These are phyloP conservation scores for Diutina mesorugosa DNA, from an alignment of 1,139 yeast genomes.

Conservation along the genomic window DNA sequence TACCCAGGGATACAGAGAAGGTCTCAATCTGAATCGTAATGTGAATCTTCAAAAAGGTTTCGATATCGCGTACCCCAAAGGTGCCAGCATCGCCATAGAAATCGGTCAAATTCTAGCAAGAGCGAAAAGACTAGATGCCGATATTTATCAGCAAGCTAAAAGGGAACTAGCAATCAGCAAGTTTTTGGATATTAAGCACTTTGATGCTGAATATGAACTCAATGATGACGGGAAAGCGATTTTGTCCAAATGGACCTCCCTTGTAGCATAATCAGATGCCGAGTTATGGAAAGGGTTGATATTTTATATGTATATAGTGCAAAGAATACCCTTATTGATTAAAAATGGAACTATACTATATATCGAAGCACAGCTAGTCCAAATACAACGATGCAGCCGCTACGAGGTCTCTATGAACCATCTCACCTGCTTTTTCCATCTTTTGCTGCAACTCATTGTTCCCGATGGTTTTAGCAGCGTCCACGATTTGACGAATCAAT, in stretches of 20 bases:
- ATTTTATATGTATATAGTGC: neutral
- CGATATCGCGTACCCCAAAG: slow-evolving; percentile 65
- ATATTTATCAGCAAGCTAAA: slow-evolving; percentile 21
- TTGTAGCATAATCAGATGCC: neutral
- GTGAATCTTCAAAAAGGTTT: slow-evolving; percentile 65
- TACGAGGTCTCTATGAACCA: slow-evolving; percentile 92
- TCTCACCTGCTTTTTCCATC: slow-evolving; percentile 73
- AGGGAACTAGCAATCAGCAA: slow-evolving; percentile 38
- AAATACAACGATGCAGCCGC: slow-evolving; percentile 90
- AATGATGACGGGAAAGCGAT: neutral
- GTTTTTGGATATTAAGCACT: slow-evolving; percentile 36
- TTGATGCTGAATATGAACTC: slow-evolving; percentile 34
- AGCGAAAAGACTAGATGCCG: slow-evolving; percentile 9
- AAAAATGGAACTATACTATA: no score
- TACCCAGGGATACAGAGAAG: slow-evolving; percentile 79
- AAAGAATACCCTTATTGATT: no score
- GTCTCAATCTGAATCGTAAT: slow-evolving; percentile 61
- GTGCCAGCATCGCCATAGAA: slow-evolving; percentile 53
- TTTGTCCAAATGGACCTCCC: neutral
- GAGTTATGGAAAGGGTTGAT: no score
- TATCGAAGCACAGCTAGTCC: neutral
- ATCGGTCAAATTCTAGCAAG: slow-evolving; percentile 59
- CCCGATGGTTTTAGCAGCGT: slow-evolving; percentile 89
- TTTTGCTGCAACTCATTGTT: slow-evolving; percentile 74
- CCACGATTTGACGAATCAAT: slow-evolving; percentile 75